Evolutionary conservation across 2,329 filamentous ascomycete genomes (phyloP), one percentile per base, ranked within the genome.

Genomic region (Neopestalotiopsis sp.): DNA sequence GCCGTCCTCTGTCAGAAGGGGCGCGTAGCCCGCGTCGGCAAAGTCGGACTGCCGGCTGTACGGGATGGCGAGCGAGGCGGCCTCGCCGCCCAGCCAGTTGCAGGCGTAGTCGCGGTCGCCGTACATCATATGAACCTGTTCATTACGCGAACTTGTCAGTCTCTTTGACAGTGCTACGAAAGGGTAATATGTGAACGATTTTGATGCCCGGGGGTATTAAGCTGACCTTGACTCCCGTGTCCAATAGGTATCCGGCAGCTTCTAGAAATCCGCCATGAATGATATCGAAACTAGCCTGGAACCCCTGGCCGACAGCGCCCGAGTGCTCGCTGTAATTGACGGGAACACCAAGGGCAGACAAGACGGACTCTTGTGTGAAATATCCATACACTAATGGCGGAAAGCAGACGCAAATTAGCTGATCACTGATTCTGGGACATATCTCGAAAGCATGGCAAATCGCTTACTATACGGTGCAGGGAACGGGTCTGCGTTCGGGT

Each of bases 11-110:
- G 90, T 86, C 12, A 87, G 80, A 68, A 94, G 86, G 14, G 89
- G 86, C 0, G 87, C 85, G 76, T 94, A 94, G 0, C 91, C 91
- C 1, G 91, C 89, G 0, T 71, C 72, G 30, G 69, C 78, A 78
- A 90, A 90, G 2, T 78, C 74, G 5, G 78, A 74, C 4, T 81
- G 77, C 32, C 79, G 75, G 5, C 79, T 76, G 74, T 86, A 85
- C 9, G 84, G 79, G 49, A 89, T 80, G 1, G 81, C 81, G 4
- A 88, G 78, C 67, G 84, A 85, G 7, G 84, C 82, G 5, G 79
- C 76, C 73, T 90, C 86, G 60, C 86, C 88, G 9, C 87, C 87
- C 28, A 87, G 79, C 88, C 87, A 90, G 71, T 87, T 86, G 74
- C 85, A 86, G 2, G 83, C 81, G 71, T 84, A 90, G 74, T 90